Base-by-base conservation (phyloP, 805 yeast genomes). In the Candida anglica region DNA sequence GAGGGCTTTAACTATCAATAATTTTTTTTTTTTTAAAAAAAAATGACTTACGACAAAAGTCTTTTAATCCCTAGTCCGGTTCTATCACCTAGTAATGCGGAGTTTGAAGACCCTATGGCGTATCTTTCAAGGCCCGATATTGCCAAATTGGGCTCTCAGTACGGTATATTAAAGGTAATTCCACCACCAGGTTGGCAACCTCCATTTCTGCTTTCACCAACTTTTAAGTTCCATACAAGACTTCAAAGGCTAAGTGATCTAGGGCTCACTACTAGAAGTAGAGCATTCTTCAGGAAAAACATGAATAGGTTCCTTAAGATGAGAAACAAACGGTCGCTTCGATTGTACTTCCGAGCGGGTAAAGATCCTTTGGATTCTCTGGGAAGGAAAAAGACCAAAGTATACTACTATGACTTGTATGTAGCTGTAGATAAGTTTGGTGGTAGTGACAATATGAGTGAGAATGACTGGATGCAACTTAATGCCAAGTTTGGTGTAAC, bases 171-270 rank as follows among this genome's bases (percentile, higher is more conserved):
- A 19, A 76, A 76, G 45, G 46, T 76, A 2, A 60, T 64, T 6
- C 81, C 81, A 4, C 81, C 81, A 0, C 35, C 42, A 13, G 56
- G 47, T n/a, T 76, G 80, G 79, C 51, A 50, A 30, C 80, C 81
- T 0, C 76, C 75, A 0, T 70, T 81, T 41, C 67, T 77, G 35
- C 59, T 83, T 15, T 67, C 81, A 31, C 61, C 65, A 29, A 47
- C 59, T 5, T 83, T 84, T 55, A 67, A 58, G 31, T 84, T 85
- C 49, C 79, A 75, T 41, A 81, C 87, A 6, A 56, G 94, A 35
- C 51, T 79, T n/a, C 93, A 84, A 51, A 73, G 69, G 30, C 48
- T 85, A 34, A 72, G 75, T 45, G 86, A 82, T 50, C 58, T 85
- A 47, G 79, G 81, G 17, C 52, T 85, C 13, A 52, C 71, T 6